Conservation (phyloP, 164 flowering plant species). For the Liquidambar formosana region DNA sequence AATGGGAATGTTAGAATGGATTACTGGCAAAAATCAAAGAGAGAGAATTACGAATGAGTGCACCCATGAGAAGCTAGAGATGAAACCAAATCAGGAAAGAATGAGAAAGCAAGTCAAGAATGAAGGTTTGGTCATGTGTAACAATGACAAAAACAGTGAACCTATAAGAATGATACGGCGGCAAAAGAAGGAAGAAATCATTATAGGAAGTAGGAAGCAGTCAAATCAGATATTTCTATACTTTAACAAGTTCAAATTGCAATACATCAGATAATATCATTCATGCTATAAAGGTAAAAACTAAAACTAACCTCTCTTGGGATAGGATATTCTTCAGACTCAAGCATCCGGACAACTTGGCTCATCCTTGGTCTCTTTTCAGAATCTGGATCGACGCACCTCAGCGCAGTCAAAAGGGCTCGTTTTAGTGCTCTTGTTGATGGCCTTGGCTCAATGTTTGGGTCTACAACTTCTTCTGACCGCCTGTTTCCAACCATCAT, state of each 20-base stretch:
- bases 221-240: conserved; percentile 1
- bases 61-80: no score
- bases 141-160: neutral
- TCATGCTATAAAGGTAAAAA: neutral
- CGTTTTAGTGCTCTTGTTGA: conserved; percentile 71
- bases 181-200: neutral
- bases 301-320: conserved; percentile 63
- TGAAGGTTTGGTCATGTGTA: neutral
- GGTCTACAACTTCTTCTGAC: conserved; percentile 79
- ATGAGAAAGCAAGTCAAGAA: no score
- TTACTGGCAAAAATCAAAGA: no score
- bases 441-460: conserved; percentile 65
- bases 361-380: conserved; percentile 79
- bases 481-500: conserved; percentile 81
- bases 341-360: conserved; percentile 84
- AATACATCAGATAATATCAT: neutral
- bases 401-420: conserved; percentile 68
- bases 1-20: no score
- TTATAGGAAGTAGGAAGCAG: neutral
- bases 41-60: no score
- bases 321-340: conserved; percentile 76
- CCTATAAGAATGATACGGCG: no score
- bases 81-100: no score
- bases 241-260: neutral
- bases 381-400: conserved; percentile 79